These are phyloP conservation scores for Paramecium tetraurelia DNA, from an alignment of 73 alveolate genomes.

Conservation along the genomic window DNA sequence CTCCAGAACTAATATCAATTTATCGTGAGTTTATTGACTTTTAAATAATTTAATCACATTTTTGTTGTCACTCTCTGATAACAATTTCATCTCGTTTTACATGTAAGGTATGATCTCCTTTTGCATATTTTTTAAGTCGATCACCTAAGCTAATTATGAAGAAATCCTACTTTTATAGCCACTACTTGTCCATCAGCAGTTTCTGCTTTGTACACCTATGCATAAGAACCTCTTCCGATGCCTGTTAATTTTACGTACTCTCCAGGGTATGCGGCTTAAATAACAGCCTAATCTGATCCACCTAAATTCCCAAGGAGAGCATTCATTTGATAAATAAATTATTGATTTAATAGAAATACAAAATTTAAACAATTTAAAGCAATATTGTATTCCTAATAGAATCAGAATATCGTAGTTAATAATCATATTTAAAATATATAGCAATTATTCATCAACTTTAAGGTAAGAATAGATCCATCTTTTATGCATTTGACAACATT, in stretches of 20 bases:
- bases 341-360: neutral
- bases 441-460: neutral
- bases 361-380: neutral
- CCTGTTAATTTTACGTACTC: neutral
- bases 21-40: neutral
- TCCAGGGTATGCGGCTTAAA: neutral
- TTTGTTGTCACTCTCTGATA: neutral
- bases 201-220: conserved; percentile 1
- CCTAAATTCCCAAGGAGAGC: neutral
- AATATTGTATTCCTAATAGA: too few relatives aligned
- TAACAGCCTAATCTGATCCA: neutral
- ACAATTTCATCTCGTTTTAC: neutral
- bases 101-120: conserved; percentile 8
- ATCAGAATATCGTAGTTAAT: too few relatives aligned
- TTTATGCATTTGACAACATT: neutral
- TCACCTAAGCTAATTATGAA: neutral
- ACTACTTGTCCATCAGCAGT: neutral
- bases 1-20: neutral
- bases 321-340: neutral
- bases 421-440: neutral
- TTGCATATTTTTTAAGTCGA: neutral
- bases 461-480: neutral
- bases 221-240: neutral
- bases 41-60: neutral
- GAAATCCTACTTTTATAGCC: neutral